These are phyloP conservation scores for Pseudogymnoascus sp. DNA, from an alignment of 2,329 filamentous ascomycete species.

Conservation along the genomic window DNA sequence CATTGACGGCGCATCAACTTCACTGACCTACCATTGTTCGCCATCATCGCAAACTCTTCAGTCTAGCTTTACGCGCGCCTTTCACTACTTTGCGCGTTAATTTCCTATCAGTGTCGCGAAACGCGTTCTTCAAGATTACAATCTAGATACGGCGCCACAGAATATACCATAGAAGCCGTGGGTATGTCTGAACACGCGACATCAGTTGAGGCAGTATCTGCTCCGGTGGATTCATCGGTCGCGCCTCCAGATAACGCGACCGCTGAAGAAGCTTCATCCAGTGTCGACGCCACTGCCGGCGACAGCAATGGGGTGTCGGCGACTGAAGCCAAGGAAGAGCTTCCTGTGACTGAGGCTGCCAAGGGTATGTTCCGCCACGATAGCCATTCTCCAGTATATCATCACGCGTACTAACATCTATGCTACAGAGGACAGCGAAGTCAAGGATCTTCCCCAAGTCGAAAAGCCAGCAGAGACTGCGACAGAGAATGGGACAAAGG, in stretches of 20 bases:
- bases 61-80: background rate
- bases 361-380: background rate
- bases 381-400: background rate
- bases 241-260: constrained; percentile 1
- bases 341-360: background rate
- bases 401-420: background rate
- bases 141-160: constrained; percentile 1
- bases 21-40: constrained; percentile 4
- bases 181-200: constrained; percentile 8
- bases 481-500: constrained; percentile 28
- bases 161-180: constrained; percentile 6
- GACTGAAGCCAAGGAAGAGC: background rate
- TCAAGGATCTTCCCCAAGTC: constrained; percentile 13
- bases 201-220: background rate
- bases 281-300: background rate
- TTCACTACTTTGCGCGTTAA: constrained; percentile 5
- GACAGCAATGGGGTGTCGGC: constrained; percentile 3
- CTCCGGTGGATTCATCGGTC: constrained; percentile 4
- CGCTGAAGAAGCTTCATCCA: background rate
- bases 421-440: constrained; percentile 14
- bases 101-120: constrained; percentile 4
- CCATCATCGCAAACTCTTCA: background rate
- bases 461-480: constrained; percentile 24
- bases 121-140: background rate
- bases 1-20: constrained; percentile 8